Percentiles rank a stretch among this genome's conserved stretches.
Conservation (phyloP, 345 rosid species). For the Capsella bursapastoris region DNA sequence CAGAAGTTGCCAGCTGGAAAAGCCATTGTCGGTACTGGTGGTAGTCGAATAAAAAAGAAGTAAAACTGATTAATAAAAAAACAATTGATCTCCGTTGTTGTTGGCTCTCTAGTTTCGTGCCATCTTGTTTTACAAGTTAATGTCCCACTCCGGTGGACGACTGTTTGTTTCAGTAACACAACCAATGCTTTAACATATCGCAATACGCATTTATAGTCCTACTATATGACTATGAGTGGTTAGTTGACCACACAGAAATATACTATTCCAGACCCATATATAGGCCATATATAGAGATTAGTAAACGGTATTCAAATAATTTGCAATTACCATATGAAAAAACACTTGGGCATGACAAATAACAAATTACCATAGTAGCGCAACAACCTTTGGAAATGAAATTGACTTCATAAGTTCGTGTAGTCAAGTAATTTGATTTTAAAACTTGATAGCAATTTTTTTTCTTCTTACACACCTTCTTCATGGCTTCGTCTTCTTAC, state of each 20-base stretch:
- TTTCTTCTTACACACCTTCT: neutral
- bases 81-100: conserved; percentile 15
- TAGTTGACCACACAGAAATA: neutral
- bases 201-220: neutral
- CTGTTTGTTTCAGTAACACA: neutral
- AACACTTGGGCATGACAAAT: too few relatives aligned
- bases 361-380: too few relatives aligned
- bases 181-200: neutral
- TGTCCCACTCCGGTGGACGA: conserved; percentile 19
- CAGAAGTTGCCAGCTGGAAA: conserved; percentile 37
- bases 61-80: neutral
- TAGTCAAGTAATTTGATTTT: neutral
- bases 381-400: neutral
- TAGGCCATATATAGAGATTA: too few relatives aligned
- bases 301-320: too few relatives aligned
- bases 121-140: conserved; percentile 28
- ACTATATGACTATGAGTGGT: neutral
- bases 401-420: conserved; percentile 2
- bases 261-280: too few relatives aligned
- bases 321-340: too few relatives aligned
- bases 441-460: neutral
- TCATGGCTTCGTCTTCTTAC: conserved; percentile 24
- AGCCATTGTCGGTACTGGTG: conserved; percentile 22
- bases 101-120: conserved; percentile 28
- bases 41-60: neutral